Evolutionary conservation across 148 eudicot genomes (phyloP), one percentile per base, ranked within the genome.

Genomic region (Rheum nobile): DNA sequence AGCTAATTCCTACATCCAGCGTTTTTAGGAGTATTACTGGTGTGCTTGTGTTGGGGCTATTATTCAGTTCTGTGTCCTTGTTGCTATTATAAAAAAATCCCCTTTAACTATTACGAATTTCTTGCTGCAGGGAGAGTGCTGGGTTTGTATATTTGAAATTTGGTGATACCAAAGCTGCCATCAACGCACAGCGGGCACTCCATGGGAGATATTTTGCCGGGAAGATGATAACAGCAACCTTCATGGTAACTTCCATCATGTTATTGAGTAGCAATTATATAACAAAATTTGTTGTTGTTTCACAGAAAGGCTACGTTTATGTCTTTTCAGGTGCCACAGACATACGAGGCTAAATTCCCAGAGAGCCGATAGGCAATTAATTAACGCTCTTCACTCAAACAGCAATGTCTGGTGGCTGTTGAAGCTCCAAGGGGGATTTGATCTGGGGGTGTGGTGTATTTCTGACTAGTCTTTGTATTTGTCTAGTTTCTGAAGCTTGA

Each of bases 181-280:
- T 84, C 43, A 74, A 79, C 39, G 96, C 96, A 26, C 98, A 90
- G 74, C 88, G 83, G 42, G 90, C 92, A 19, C 88, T 93, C 22
- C 92, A 93, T 74, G 94, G 96, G 50, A 83, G 98, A 80, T 93
- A 96, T 94, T 93, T 90, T 86, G 96, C 98, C 48, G 98, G 96
- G 48, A 93, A 90, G 90, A 89, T 93, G 98, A 90, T 93, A 76
- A 89, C 89, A 32, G 96, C 98, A 10, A 86, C 87, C 63, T 93
- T 82, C 81, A 83, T 93, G 92, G 98, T 93, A 77, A 76, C 19
- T 50, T 50, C 5, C 57, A 48, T n/a, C 55, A 19, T 43, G 9
- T 50, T 19, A 48, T 4, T n/a, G n/a, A 28, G 5, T 29, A 44
- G n/a, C 4, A 29, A 26, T 13, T 12, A n/a, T 43, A 9, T 26